Evolutionary conservation across 73 alveolate species (phyloP), one percentile per base, ranked within the genome.

Genomic region (Paramecium primaurelia): DNA sequence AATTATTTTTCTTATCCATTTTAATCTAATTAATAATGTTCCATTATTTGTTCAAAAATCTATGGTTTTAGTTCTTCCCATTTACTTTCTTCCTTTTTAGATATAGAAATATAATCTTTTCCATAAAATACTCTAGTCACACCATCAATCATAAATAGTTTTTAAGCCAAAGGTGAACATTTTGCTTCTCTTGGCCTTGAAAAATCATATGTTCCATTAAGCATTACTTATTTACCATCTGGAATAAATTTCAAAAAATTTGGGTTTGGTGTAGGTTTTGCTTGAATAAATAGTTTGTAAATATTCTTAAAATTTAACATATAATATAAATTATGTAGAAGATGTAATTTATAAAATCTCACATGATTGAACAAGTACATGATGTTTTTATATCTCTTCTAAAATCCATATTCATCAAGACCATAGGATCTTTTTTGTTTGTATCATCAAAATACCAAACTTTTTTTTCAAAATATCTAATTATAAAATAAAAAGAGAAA

Each of bases 211-310:
- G 97, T 94, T 28, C 96, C 97, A 25, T 71, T 86, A 8, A 60
- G 54, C 93, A 96, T 73, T 6, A 97, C 96, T 59, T 77, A 85
- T 77, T 94, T 96, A n/a, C 99, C 99, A 45, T 60, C 42, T 20
- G 99, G 98, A 58, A 92, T 36, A 89, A 97, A 97, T 86, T 97
- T 94, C 71, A 94, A 71, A 75, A 94, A 93, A 47, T 91, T 86
- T 14, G 98, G 98, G 54, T 97, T 97, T 26, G 99, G 99, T 42
- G 98, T 96, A 49, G 95, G 75, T 86, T 92, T 93, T 1, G 96
- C 95, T 42, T 95, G 68, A 26, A 96, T 96, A 93, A 95, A 96
- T 37, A 96, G 90, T 54, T 69, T 32, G 83, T 47, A 64, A 68
- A 94, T 18, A 58, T 32, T 58, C 75, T 83, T 80, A 34, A 80